Evolutionary conservation across 1,139 yeast species (phyloP), one percentile per base, ranked within the genome.

Genomic region (Sugiyamaella xylanicola): DNA sequence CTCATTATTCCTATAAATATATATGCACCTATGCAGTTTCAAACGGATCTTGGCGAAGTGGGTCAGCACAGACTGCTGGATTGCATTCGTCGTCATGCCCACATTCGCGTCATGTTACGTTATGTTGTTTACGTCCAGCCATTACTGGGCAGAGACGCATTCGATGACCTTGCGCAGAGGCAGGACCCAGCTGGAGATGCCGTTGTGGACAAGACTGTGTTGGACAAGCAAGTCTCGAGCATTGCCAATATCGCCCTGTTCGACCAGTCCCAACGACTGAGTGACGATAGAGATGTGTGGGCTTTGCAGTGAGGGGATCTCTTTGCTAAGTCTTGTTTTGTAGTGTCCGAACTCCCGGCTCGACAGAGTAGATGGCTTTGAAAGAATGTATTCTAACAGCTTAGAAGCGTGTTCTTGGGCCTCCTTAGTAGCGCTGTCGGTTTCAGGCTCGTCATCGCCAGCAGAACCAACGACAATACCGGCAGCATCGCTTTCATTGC

Each of bases 121-220:
- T n/a, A n/a, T n/a, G n/a, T n/a, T n/a, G n/a, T n/a, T n/a, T n/a
- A n/a, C n/a, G n/a, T n/a, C n/a, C n/a, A n/a, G n/a, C n/a, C n/a
- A 32, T 32, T 15, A 32, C 37, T 32, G 37, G 13, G 15, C 15
- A 32, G 37, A 32, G 13, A 40, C 46, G n/a, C 51, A 54, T 54
- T 79, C 84, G 22, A 82, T 66, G 2, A 82, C 66, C 61, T 79
- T 80, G 54, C 81, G 76, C 48, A 84, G 68, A 2, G 87, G 84
- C 19, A 78, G 71, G 54, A 83, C 79, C 87, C 88, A 84, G 15
- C 68, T 59, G 51, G 84, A 77, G 2, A 79, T 79, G 1, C 84
- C 84, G 55, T 75, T 80, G 59, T 80, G 77, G 3, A 67, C 63
- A 70, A 82, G 71, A 79, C 81, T 80, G 65, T 79, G 82, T 51